phyloP scores from a whole-genome alignment of 352 stramenopile genomes.

The Ochromonadaceae sp. region DNA sequence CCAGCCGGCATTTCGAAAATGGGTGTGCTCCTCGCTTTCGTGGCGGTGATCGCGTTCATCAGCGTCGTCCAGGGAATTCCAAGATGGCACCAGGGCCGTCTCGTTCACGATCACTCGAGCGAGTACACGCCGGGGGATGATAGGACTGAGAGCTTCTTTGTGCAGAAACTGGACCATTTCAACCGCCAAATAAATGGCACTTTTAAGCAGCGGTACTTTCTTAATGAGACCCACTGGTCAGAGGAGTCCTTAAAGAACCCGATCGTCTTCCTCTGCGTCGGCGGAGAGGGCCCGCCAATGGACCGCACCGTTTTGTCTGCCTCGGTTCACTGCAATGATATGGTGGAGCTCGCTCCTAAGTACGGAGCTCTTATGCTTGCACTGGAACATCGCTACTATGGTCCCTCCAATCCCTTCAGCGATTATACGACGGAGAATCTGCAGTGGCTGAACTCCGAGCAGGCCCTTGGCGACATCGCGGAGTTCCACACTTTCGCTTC shows the following conservation, averaged over 20 bases:
- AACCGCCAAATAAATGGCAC: constrained; percentile 21
- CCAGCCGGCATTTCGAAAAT: too few species aligned
- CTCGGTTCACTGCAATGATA: constrained; percentile 56
- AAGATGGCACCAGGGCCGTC: too few species aligned
- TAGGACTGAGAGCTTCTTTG: constrained; percentile 32
- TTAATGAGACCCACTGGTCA: constrained; percentile 24
- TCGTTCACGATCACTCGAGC: too few species aligned
- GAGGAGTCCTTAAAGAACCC: not conserved
- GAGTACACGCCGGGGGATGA: too few species aligned
- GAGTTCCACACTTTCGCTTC: constrained; percentile 59
- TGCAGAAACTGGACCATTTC: constrained; percentile 48
- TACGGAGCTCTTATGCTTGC: constrained; percentile 44
- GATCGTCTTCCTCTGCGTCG: constrained; percentile 45
- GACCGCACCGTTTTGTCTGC: constrained; percentile 37
- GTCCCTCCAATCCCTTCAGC: constrained; percentile 43
- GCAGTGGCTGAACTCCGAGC: constrained; percentile 55
- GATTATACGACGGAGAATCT: constrained; percentile 34
- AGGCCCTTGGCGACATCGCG: constrained; percentile 73
- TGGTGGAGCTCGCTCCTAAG: constrained; percentile 40
- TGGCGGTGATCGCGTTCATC: too few species aligned
- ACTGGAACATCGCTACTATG: constrained; percentile 88
- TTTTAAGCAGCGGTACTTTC: constrained; percentile 36
- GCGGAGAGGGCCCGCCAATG: constrained; percentile 45
- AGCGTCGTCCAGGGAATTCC: too few species aligned
- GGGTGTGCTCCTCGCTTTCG: too few species aligned